phyloP scores from a whole-genome alignment of 768 basidiomycete genomes.

The Naematelia encephala region DNA sequence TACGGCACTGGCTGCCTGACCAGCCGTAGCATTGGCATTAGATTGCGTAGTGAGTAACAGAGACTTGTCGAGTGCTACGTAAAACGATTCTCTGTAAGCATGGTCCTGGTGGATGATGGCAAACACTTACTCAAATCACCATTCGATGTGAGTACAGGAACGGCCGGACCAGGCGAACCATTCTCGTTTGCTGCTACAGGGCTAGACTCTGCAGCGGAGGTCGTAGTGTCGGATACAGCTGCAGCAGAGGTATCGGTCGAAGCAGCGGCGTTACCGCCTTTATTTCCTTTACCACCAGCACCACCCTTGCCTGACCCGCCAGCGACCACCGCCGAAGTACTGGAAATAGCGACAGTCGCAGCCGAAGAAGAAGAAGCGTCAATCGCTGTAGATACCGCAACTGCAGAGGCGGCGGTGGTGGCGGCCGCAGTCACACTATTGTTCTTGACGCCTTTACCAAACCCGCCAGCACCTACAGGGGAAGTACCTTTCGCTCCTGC shows the following conservation, averaged over 20 bases:
- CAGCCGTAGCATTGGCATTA: slow-evolving; percentile 31
- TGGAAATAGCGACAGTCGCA: too few relatives aligned
- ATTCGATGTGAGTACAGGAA: slow-evolving; percentile 26
- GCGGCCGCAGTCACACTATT: too few relatives aligned
- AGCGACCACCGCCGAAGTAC: too few relatives aligned
- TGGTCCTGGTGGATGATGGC: not conserved
- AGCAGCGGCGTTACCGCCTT: not conserved
- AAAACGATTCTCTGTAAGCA: not conserved
- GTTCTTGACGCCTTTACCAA: not conserved
- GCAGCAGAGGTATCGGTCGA: not conserved
- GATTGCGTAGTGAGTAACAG: slow-evolving; percentile 21
- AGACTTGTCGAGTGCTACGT: slow-evolving; percentile 15
- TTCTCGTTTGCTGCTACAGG: slow-evolving; percentile 7
- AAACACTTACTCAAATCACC: slow-evolving; percentile 25
- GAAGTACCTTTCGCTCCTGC: too few relatives aligned
- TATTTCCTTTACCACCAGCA: not conserved
- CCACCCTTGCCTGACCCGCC: not conserved
- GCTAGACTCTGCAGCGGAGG: not conserved
- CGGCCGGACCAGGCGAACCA: slow-evolving; percentile 27
- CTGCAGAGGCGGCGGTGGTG: too few relatives aligned
- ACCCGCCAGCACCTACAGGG: not conserved
- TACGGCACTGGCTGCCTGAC: slow-evolving; percentile 58
- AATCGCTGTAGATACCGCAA: too few relatives aligned
- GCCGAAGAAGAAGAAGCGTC: too few relatives aligned
- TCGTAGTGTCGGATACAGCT: too few relatives aligned